phyloP scores from a whole-genome alignment of 176 grass and related monocot genomes.

The Avena sativa region DNA sequence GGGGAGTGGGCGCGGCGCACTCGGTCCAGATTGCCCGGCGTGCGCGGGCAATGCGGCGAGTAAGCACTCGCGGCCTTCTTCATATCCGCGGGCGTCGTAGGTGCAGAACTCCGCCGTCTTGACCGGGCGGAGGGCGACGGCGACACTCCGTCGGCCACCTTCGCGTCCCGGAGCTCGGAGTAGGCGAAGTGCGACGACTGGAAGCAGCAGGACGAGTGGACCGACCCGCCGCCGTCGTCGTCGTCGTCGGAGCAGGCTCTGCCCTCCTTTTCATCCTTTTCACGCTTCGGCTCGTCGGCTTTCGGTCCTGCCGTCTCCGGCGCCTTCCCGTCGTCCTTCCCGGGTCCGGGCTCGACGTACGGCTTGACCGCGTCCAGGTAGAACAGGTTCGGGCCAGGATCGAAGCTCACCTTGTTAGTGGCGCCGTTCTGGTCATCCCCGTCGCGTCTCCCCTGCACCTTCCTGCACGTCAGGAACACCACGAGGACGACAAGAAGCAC shows the following conservation, averaged over 20 bases:
- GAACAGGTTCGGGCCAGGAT: slow-evolving; percentile 70
- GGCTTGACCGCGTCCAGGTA: slow-evolving; percentile 76
- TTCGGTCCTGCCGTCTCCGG: neutral
- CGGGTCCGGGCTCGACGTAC: slow-evolving; percentile 49
- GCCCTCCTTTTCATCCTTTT: slow-evolving; percentile 27
- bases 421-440: slow-evolving; percentile 38
- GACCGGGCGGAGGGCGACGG: slow-evolving; percentile 43
- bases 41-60: slow-evolving; percentile 44
- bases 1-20: slow-evolving; percentile 20
- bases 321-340: neutral
- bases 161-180: slow-evolving; percentile 50
- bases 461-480: slow-evolving; percentile 61
- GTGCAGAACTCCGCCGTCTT: slow-evolving; percentile 41
- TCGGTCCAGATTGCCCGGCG: slow-evolving; percentile 37
- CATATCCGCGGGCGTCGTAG: slow-evolving; percentile 44
- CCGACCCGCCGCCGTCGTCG: slow-evolving; percentile 65
- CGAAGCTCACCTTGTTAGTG: slow-evolving; percentile 82
- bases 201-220: slow-evolving; percentile 77
- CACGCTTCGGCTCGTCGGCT: slow-evolving; percentile 13
- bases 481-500: slow-evolving; percentile 52
- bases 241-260: slow-evolving; percentile 49
- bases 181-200: slow-evolving; percentile 50
- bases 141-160: slow-evolving; percentile 35
- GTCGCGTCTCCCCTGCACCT: slow-evolving; percentile 11
- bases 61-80: neutral